Evolutionary conservation across 225 moss, liverwort and hornwort genomes (phyloP), one percentile per base, ranked within the genome.

Genomic region (Marchantia paleacea): DNA sequence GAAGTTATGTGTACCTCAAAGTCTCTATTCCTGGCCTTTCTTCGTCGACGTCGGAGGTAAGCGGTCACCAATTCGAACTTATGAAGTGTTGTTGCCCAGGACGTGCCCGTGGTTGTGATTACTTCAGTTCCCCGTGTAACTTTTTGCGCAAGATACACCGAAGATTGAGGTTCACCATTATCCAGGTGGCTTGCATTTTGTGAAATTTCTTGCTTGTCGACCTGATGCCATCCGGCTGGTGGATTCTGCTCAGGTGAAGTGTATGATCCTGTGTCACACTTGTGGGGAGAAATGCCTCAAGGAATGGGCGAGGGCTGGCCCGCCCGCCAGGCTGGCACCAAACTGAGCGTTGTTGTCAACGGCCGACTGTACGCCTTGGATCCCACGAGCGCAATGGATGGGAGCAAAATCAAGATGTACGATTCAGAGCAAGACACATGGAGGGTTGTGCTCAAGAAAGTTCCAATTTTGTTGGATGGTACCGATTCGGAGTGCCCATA

Each of bases 221-320:
- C n/a, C 70, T 75, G 55, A 55, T 31, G 12, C 15, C 50, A 3
- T 20, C 49, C 29, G 54, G 55, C 75, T 75, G 26, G 6, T 16
- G 30, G 55, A 57, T 75, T 10, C 30, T 22, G 22, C 22, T 16
- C 88, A 88, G 88, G 97, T 84, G 97, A 97, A 87, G 88, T 91
- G 10, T 95, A 89, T 69, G 97, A 97, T 81, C 97, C 97, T 19
- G 81, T 80, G 29, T 86, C 88, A 0, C 86, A 93, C 70, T 80
- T 87, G 78, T 97, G 97, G 97, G 85, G 86, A 28, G 95, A 97
- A 87, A 97, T 97, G 95, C 91, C 97, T 4, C 83, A 83, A 85
- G 95, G 95, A 69, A 97, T 97, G 95, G 97, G 97, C 18, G 97
- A 95, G 69, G 97, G 95, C 49, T 95, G 97, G 97, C 97, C 97